phyloP scores from a whole-genome alignment of 164 flowering plant genomes.

The Annona squamosa region DNA sequence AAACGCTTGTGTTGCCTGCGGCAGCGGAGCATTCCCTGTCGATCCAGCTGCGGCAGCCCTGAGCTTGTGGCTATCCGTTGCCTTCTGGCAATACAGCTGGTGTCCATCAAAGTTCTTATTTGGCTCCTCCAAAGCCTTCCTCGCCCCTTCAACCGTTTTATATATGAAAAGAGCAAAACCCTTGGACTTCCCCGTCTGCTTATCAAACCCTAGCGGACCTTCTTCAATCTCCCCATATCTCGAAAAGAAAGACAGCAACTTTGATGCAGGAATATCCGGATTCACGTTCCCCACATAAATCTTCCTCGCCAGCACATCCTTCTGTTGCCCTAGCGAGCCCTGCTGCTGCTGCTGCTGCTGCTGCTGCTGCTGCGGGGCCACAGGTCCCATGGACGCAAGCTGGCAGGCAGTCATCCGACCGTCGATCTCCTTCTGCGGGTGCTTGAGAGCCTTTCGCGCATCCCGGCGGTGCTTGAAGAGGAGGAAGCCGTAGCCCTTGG shows the following conservation, averaged over 20 bases:
- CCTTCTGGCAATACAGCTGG: slow-evolving; percentile 29
- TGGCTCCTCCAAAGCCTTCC: slow-evolving; percentile 32
- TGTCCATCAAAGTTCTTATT: slow-evolving; percentile 32
- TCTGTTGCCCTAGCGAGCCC: neutral
- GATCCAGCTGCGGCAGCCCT: slow-evolving; percentile 1
- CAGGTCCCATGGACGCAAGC: slow-evolving; percentile 33
- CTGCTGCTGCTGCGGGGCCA: neutral
- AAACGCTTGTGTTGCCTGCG: neutral
- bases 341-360: neutral
- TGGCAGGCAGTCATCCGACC: slow-evolving; percentile 39
- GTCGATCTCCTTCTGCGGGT: slow-evolving; percentile 43
- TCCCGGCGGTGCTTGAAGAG: slow-evolving; percentile 28
- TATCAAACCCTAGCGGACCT: slow-evolving; percentile 37
- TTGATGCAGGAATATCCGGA: slow-evolving; percentile 19
- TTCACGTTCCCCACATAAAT: slow-evolving; percentile 33
- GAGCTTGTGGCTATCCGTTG: slow-evolving; percentile 23
- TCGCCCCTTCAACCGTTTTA: slow-evolving; percentile 28
- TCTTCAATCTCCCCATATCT: slow-evolving; percentile 37
- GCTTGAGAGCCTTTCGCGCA: slow-evolving; percentile 30
- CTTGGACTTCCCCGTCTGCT: slow-evolving; percentile 29
- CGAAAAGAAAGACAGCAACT: slow-evolving; percentile 22
- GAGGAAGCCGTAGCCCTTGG: slow-evolving; percentile 44
- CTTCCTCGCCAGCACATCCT: slow-evolving; percentile 22
- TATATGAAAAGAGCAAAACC: slow-evolving; percentile 33
- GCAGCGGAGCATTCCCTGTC: neutral